Conservation (phyloP, 2,329 filamentous ascomycete species). For the Furcasterigmium sp. region DNA sequence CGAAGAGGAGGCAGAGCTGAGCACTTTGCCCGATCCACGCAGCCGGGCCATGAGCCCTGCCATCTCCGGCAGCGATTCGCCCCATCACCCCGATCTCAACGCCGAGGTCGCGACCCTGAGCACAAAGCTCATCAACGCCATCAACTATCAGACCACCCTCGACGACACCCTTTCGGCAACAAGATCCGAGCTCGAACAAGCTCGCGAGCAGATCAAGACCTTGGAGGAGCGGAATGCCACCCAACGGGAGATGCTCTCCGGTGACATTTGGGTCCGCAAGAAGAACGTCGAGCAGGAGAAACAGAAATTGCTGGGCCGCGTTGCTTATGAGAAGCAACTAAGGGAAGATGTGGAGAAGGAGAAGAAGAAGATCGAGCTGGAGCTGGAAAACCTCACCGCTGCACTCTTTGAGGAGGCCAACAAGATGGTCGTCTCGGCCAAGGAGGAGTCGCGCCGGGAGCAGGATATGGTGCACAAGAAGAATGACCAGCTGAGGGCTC, state of each 20-base stretch:
- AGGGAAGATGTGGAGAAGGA: slow-evolving; percentile 66
- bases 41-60: slow-evolving; percentile 45
- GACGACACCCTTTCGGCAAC: slow-evolving; percentile 83
- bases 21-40: slow-evolving; percentile 63
- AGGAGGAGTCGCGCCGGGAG: slow-evolving; percentile 82
- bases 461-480: slow-evolving; percentile 76
- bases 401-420: slow-evolving; percentile 98
- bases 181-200: slow-evolving; percentile 74
- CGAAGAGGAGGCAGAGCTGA: slow-evolving; percentile 56
- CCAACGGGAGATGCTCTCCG: slow-evolving; percentile 66
- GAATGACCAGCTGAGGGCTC: slow-evolving; percentile 80
- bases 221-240: slow-evolving; percentile 63
- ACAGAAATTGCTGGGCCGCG: slow-evolving; percentile 47
- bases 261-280: slow-evolving; percentile 71
- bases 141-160: slow-evolving; percentile 89
- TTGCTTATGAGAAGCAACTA: slow-evolving; percentile 61
- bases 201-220: slow-evolving; percentile 60
- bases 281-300: slow-evolving; percentile 71
- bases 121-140: slow-evolving; percentile 93
- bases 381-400: slow-evolving; percentile 84
- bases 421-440: slow-evolving; percentile 91
- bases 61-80: slow-evolving; percentile 23
- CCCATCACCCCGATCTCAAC: slow-evolving; percentile 50
- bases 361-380: slow-evolving; percentile 85
- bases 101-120: slow-evolving; percentile 84